Base-by-base conservation (phyloP, 78 protist genomes). In the Chrysochromulina parva region DNA sequence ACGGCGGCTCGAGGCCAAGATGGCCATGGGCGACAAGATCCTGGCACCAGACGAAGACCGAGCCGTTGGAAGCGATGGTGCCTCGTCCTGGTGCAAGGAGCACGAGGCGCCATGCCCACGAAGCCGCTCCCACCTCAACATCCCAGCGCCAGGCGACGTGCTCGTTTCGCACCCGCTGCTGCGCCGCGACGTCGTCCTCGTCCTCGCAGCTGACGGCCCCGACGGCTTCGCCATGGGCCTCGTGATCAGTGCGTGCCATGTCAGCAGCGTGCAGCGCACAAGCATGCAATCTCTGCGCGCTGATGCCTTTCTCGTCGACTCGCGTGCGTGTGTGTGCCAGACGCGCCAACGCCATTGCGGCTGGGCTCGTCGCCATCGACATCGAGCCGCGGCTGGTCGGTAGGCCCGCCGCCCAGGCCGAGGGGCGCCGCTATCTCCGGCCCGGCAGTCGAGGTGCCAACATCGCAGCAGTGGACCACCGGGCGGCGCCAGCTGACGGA, bases 401-500 rank as follows among this genome's bases (percentile, higher is more conserved):
- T 38, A 38, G 38, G 38, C 38, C 38, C 38, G 38, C 38, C 38
- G 38, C 38, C 38, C 38, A 38, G 38, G 38, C 38, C 38, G 38
- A 38, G 38, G 38, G 38, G 38, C 38, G 38, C 38, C 38, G 38
- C 38, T 38, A 38, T 38, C 38, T 38, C 38, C 38, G 38, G 38
- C 38, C 38, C 38, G 38, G 38, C 38, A 38, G 60, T 57, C 60
- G 60, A 57, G 60, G 20, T 5, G 10, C 71, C 10, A 65, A 22
- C 47, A 16, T 6, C 71, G 47, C n/a, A 10, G 19, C 47, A 14
- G 71, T 65, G 71, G 71, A 65, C 71, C n/a, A 65, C 71, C n/a
- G 71, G 71, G n/a, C 26, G 71, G 71, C 71, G 71, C n/a, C 71
- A 65, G 71, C 71, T 65, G 71, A 16, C n/a, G 71, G 71, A 65